Base-by-base conservation (phyloP, 179 eudicot species). In the Beta corolliflora region DNA sequence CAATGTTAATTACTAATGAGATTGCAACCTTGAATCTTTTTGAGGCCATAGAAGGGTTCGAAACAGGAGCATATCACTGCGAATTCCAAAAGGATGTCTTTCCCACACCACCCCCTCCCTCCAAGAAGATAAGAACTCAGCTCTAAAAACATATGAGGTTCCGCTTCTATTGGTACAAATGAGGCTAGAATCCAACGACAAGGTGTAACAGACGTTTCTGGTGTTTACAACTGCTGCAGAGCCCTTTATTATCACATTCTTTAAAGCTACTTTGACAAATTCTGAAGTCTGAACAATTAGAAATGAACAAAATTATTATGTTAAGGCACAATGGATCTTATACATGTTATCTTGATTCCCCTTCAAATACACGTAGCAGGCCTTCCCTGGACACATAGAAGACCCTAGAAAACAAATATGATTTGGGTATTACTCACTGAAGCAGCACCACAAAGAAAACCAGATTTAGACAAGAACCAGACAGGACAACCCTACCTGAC, bases 371-470 rank as follows among this genome's bases (percentile, higher is more conserved):
- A 46, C 15, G 98, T 88, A 75, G 99, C 98, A 77, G 98, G 99
- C 86, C 97, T 87, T 65, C 99, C 98, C 86, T 94, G 97, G 73
- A 90, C 98, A 80, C 91, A 97, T 78, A 96, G 84, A 86, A 94
- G 98, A 76, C 99, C 98, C 99, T 96, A 78, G 58, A 73, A 71
- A 67, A 71, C 10, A 65, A 25, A 73, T 80, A 68, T 21, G 45
- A 29, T 31, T 58, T 19, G 61, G 36, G 1, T 54, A 29, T 9
- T 41, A 59, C 48, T 52, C 25, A 48, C 23, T 54, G 79, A 18
- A 77, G 29, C 11, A 66, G n/a, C 48, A 75, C 48, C 66, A 56
- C 71, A 76, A 36, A 31, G 5, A 76, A 71, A 69, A 82, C 77
- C 15, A 67, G 9, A 73, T 50, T n/a, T 73, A 61, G 81, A 75